Evolutionary conservation across 106 monocot species (phyloP).

Genomic region (Ottelia alismoides): DNA sequence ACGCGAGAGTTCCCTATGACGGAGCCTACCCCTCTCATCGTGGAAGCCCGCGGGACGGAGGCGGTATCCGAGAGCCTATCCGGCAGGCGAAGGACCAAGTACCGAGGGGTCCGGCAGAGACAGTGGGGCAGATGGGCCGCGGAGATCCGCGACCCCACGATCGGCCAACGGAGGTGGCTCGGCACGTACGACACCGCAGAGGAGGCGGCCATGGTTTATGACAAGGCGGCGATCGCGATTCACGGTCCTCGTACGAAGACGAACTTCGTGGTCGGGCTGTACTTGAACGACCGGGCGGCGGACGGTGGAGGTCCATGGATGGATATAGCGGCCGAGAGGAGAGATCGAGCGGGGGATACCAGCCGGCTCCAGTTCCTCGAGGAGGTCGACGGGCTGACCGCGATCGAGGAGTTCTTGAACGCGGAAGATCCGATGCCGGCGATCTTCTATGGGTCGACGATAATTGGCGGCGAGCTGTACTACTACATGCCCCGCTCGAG

Average conservation of each 20-base stretch:
- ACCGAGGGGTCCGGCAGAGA: constrained; percentile 49
- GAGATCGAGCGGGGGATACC: not conserved
- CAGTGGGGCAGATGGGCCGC: constrained; percentile 63
- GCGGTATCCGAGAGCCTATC: too few species aligned
- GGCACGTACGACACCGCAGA: too few species aligned
- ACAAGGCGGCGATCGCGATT: constrained; percentile 34
- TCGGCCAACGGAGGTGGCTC: constrained; percentile 46
- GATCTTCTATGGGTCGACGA: constrained; percentile 8
- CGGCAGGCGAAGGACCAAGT: too few species aligned
- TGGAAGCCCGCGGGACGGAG: too few species aligned
- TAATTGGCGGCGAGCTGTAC: too few species aligned
- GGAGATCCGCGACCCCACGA: constrained; percentile 56
- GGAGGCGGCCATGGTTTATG: constrained; percentile 66
- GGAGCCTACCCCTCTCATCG: too few species aligned
- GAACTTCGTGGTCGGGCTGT: constrained; percentile 25
- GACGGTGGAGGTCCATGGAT: not conserved
- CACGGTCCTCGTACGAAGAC: constrained; percentile 52
- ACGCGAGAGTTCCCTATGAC: too few species aligned
- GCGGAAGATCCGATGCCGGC: constrained; percentile 5
- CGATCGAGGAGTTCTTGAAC: constrained; percentile 7
- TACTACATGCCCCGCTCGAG: too few species aligned
- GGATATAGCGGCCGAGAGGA: not conserved
- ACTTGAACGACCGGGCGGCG: not conserved
- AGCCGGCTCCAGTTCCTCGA: constrained; percentile 1
- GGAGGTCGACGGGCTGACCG: constrained; percentile 14